Evolutionary conservation across 768 basidiomycete genomes (phyloP), one percentile per base, ranked within the genome.

Genomic region (Auriscalpium orientale): DNA sequence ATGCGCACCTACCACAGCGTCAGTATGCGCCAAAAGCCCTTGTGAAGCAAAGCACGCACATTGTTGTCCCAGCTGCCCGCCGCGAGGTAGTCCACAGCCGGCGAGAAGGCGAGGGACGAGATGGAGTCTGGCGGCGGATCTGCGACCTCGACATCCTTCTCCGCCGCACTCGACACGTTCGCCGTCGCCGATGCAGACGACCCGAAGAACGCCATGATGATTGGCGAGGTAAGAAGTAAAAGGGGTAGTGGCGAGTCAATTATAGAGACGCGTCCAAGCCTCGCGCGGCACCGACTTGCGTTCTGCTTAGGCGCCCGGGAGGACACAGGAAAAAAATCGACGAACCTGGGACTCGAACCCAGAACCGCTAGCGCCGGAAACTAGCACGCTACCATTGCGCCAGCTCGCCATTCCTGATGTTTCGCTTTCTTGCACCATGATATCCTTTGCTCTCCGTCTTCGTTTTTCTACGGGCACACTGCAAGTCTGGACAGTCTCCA

Each of bases 51-150:
- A 18, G 16, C n/a, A 18, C 15, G 22, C 18, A 93, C 94, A 70
- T 90, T 90, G 67, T 92, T 94, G 66, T 91, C 89, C 95, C 95
- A 98, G 62, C 87, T 89, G 54, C 84, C 93, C 12, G 95, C 94
- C 9, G 95, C 93, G 22, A 98, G 79, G 66, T 91, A 89, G 66
- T 95, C 91, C 9, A 88, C 88, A 16, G 82, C 85, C 7, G 87
- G 81, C 0, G 90, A 93, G 73, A 95, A 98, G 1, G 87, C 72
- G 51, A 98, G 70, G 2, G 84, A 81, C 2, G 92, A 95, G 58
- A 95, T 89, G 12, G 91, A 91, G 67, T 98, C 95, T 9, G 81
- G 67, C 4, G 92, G 92, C 0, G 90, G 87, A 56, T 93, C 86
- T 7, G 76, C 68, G 49, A 95, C 81, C 63, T 93, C 91, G 55